phyloP scores from a whole-genome alignment of 2,329 filamentous ascomycete species.

The Massarina eburnea region DNA sequence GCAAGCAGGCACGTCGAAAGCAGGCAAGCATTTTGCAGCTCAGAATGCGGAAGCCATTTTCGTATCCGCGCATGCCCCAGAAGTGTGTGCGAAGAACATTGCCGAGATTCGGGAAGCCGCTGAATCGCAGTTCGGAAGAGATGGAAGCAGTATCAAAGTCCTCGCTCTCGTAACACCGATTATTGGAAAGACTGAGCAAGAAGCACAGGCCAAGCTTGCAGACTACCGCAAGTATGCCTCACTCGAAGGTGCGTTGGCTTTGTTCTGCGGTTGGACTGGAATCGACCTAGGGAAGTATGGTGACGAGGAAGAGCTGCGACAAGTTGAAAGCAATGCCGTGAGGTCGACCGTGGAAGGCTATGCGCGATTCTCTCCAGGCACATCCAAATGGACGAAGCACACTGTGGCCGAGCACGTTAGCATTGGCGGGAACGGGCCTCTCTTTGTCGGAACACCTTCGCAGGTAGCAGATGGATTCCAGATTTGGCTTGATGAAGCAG shows the following conservation, averaged over 20 bases:
- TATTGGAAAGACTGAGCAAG: constrained; percentile 65
- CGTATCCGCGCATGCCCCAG: constrained; percentile 65
- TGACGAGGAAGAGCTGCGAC: constrained; percentile 64
- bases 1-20: constrained; percentile 68
- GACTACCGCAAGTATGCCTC: constrained; percentile 64
- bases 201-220: constrained; percentile 64
- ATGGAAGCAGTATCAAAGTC: constrained; percentile 66
- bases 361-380: constrained; percentile 59
- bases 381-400: constrained; percentile 71
- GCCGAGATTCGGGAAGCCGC: constrained; percentile 64
- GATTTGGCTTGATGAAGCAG: constrained; percentile 67
- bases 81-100: constrained; percentile 63
- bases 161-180: constrained; percentile 67
- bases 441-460: constrained; percentile 64
- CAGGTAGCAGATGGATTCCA: constrained; percentile 70
- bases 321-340: constrained; percentile 64
- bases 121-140: constrained; percentile 54
- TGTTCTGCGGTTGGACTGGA: constrained; percentile 76
- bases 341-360: constrained; percentile 59
- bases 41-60: constrained; percentile 74
- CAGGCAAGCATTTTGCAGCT: constrained; percentile 67
- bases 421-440: constrained; percentile 67
- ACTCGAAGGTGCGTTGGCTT: constrained; percentile 66
- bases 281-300: constrained; percentile 63
- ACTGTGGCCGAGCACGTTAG: constrained; percentile 69